Conservation (phyloP, 148 eudicot species). For the Camellia japonica region DNA sequence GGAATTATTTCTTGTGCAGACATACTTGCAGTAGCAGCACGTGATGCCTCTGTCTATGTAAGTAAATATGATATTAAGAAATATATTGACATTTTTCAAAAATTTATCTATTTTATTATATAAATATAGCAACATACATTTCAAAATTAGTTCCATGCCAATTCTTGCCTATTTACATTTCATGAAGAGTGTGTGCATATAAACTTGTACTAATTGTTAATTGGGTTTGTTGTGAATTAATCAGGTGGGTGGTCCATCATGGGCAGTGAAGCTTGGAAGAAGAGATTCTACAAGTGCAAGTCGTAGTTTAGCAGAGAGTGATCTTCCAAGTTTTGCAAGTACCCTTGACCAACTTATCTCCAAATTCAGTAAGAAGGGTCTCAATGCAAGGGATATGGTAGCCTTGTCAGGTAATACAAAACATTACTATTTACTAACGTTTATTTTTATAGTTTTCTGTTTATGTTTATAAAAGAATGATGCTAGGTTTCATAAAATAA, state of each 20-base stretch:
- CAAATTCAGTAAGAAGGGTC: slow-evolving; percentile 19
- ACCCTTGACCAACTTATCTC: slow-evolving; percentile 21
- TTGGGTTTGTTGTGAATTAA: neutral
- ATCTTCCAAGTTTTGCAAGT: slow-evolving; percentile 24
- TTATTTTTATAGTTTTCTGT: too few relatives aligned
- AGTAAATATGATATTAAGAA: neutral
- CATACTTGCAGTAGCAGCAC: slow-evolving; percentile 32
- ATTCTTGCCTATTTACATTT: too few relatives aligned
- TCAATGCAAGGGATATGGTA: slow-evolving; percentile 34
- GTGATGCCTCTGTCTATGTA: slow-evolving; percentile 27
- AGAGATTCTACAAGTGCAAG: slow-evolving; percentile 41
- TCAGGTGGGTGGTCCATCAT: slow-evolving; percentile 40
- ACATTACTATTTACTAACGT: too few relatives aligned
- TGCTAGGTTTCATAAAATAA: too few relatives aligned
- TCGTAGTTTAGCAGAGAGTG: slow-evolving; percentile 21
- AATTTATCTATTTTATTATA: too few relatives aligned
- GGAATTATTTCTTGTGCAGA: slow-evolving; percentile 37
- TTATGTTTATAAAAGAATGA: too few relatives aligned
- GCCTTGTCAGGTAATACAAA: slow-evolving; percentile 32
- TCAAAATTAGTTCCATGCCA: too few relatives aligned
- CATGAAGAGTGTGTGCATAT: too few relatives aligned
- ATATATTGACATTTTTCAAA: neutral
- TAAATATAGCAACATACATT: too few relatives aligned
- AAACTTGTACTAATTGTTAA: neutral
- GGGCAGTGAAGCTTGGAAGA: slow-evolving; percentile 38